Evolutionary conservation across 306 rosid genomes (phyloP), one percentile per base, ranked within the genome.

Genomic region (Quercus wislizeni): DNA sequence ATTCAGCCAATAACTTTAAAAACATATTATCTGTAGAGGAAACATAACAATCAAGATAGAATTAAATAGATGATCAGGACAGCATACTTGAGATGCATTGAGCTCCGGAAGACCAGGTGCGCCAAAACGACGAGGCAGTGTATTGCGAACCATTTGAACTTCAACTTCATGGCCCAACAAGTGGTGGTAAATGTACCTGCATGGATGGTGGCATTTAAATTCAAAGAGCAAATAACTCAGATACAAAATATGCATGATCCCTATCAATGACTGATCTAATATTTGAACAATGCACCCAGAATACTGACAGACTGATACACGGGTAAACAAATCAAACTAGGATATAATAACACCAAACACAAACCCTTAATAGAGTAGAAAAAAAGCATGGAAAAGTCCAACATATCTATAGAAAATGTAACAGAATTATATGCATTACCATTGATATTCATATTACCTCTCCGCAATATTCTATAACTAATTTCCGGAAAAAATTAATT

Each of bases 81-180:
- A 49, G 55, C 90, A 85, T 91, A 96, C 99, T 78, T 96, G 99
- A 77, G 99, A 96, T 64, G 99, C 99, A 89, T 96, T 96, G 78
- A 96, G 95, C 83, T 96, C 99, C 0, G 99, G 99, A 81, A 96
- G 97, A 75, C 99, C 99, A 1, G 98, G 99, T 21, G 99, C 99
- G 71, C 99, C 99, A 87, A 96, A 93, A 52, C 99, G 98, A 49
- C 98, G 97, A 78, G 99, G 99, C 73, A 96, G 83, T 21, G 99
- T 85, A 81, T 96, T 96, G 67, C 99, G 99, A 79, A 96, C 97
- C 99, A 93, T 90, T 84, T 96, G 99, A 80, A 90, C 97, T 90
- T 96, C 99, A 74, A 96, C 99, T 88, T 96, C 98, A 78, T 96
- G 99, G 76, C 99, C 99, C 87, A 96, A 79, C 80, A 96, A 83